Base-by-base conservation (phyloP, 139 green algal species). In the Picochlorum sp. region DNA sequence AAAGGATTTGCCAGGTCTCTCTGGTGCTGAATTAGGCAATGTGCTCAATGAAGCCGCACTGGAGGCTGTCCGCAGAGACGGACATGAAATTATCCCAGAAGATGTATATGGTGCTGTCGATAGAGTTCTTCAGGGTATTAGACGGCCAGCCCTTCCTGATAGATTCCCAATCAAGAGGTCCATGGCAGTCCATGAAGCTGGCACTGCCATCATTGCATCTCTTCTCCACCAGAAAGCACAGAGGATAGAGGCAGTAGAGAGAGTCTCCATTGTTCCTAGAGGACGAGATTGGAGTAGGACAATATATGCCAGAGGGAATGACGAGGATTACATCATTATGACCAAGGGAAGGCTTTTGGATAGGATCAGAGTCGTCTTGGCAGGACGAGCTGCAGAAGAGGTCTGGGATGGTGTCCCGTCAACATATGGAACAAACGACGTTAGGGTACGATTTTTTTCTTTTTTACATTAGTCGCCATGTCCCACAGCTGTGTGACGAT, bases 11-110 rank as follows among this genome's bases (percentile, higher is more conserved):
- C 88, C 88, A 1, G 92, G 92, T 1, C 74, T 97, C 50, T 77
- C 68, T 55, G 79, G 92, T 24, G 94, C 93, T 6, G 88, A 98
- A 75, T 81, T 99, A 58, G 88, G 79, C 57, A 95, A 97, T 75
- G 81, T 99, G 45, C 73, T 98, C 45, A 97, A 99, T 69, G 92
- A 99, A 81, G 83, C 84, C 23, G 85, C 89, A 20, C 65, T 97
- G 60, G 69, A 75, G 41, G 82, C 86, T 38, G 79, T 93, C 28
- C 74, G 89, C 28, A 28, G 80, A 23, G 44, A 68, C 5, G 73
- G 50, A 6, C 18, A 69, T 4, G 7, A 45, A 47, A 79, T 85
- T 23, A 81, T 72, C 8, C 72, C 65, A 32, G 28, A 49, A 6
- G 89, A 96, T 79, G 79, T 97, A 28, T 83, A 90, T 77, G 73